phyloP scores from a whole-genome alignment of 2,329 filamentous ascomycete species.

The Aspergillus sp. region DNA sequence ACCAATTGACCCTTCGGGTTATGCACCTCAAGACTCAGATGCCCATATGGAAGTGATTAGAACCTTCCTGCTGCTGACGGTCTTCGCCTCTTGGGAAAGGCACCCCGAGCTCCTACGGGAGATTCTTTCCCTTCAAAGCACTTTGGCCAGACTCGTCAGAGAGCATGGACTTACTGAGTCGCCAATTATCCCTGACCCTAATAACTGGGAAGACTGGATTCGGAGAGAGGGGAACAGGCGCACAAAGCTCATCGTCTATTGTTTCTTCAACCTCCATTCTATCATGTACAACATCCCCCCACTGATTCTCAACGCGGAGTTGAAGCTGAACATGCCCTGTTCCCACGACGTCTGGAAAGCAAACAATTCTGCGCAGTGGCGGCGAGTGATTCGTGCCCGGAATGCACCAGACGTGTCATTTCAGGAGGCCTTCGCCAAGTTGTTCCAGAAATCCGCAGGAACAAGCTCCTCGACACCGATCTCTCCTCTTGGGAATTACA shows the following conservation, averaged over 20 bases:
- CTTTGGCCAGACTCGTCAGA: slow-evolving; percentile 55
- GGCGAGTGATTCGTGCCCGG: slow-evolving; percentile 35
- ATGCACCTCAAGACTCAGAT: slow-evolving; percentile 42
- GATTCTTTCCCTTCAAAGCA: slow-evolving; percentile 57
- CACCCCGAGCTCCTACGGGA: slow-evolving; percentile 58
- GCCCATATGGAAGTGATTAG: slow-evolving; percentile 51
- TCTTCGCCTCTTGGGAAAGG: slow-evolving; percentile 60
- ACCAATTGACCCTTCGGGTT: slow-evolving; percentile 33
- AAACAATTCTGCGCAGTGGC: slow-evolving; percentile 51
- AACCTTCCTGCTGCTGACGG: slow-evolving; percentile 54
- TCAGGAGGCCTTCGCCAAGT: slow-evolving; percentile 45
- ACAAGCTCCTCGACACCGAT: slow-evolving; percentile 36
- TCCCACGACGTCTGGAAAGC: slow-evolving; percentile 58
- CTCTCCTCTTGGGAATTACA: slow-evolving; percentile 54
- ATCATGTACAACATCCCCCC: slow-evolving; percentile 63
- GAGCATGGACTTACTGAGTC: slow-evolving; percentile 50
- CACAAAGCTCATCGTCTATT: slow-evolving; percentile 57
- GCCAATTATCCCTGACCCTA: slow-evolving; percentile 36
- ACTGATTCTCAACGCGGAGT: slow-evolving; percentile 55
- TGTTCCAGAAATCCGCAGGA: slow-evolving; percentile 41
- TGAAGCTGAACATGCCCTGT: slow-evolving; percentile 55
- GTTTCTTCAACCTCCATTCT: slow-evolving; percentile 60
- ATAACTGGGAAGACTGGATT: slow-evolving; percentile 55
- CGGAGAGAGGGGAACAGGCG: slow-evolving; percentile 53
- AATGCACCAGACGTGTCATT: slow-evolving; percentile 39